Evolutionary conservation across 2,329 filamentous ascomycete genomes (phyloP), one percentile per base, ranked within the genome.

Genomic region (Calonectria multiphialidica): DNA sequence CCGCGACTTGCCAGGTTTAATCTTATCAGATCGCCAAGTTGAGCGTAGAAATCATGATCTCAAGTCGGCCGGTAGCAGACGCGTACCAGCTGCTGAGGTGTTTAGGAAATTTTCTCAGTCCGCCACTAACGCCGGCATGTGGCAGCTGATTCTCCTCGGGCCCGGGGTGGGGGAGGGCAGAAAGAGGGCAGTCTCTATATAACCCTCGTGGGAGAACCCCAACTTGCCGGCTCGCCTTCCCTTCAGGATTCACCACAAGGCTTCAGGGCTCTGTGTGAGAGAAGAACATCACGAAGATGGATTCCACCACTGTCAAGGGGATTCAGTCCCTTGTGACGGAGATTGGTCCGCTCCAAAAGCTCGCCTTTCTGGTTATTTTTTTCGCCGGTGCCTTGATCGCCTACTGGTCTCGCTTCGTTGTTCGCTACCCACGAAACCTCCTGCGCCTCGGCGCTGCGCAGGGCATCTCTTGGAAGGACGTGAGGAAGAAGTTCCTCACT

Each of bases 371-470:
- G 53, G 53, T 13, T 21, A 40, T 59, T 16, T 59, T 59, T 15
- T 59, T 59, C 21, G 21, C 5, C 21, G 35, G 35, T 28, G 53
- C 23, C 15, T 10, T 59, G 25, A 2, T 40, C 16, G 35, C 53
- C 53, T 59, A 59, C 35, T 59, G 53, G 53, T 59, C 53, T n/a
- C 33, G 53, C 33, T 59, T 25, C 7, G 53, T 59, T 40, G 53
- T 59, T 40, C 53, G 53, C 53, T 59, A 59, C 23, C 53, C 53
- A 33, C 53, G 53, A 59, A 59, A 59, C 23, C 53, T 59, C 53
- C 53, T 59, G n/a, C 53, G 53, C 8, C 5, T 59, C 15, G 53
- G 53, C 15, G 53, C 53, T 21, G 53, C 21, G 35, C 33, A 59
- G 53, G 53, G 53, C 15, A 21, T 59, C 1, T 18, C 53, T 5